Evolutionary conservation across 2,329 filamentous ascomycete species (phyloP), one percentile per base, ranked within the genome.

Genomic region (Phialophora verrucosa): DNA sequence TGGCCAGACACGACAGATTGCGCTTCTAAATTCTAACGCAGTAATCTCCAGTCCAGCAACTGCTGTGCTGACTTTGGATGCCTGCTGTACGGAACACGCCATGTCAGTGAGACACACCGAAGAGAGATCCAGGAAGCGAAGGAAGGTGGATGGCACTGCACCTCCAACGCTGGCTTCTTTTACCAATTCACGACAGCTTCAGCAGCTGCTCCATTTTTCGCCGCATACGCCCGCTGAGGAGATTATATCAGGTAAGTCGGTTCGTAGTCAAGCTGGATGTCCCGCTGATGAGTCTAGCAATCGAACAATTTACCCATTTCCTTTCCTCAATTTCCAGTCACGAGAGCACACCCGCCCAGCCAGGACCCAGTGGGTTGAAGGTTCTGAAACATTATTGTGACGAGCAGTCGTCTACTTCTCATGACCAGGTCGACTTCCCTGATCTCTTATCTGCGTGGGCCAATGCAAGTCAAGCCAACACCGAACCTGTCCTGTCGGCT

Each of bases 361-460:
- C 77, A 62, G 72, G 17, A 17, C 2, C 75, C 3, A 75, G 78
- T 65, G 81, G 79, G 63, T 74, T 81, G 59, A 76, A 75, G 62
- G 74, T 82, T 47, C 75, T 84, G 54, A 80, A 82, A 69, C 75
- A 76, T 49, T 83, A 82, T 70, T 80, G 81, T 67, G 84, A 88
- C 53, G 80, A 82, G 53, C 85, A 88, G 74, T 83, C 82, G 66
- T 80, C 82, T 20, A 77, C 78, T 67, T 80, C 81, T 35, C 86
- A 88, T 44, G 84, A 86, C 60, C 83, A 86, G 61, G 82, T 85
- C 6, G 82, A 89, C 27, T 85, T 98, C 32, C 81, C 85, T 1
- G 92, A 97, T 73, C 81, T 98, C 47, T 91, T 96, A 79, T 91
- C 96, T 73, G 92, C 89, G 66, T 98, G 94, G 94, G 88, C 88